These are phyloP conservation scores for Trametes versicolor DNA, from an alignment of 1,284 basidiomycete species.

Conservation along the genomic window DNA sequence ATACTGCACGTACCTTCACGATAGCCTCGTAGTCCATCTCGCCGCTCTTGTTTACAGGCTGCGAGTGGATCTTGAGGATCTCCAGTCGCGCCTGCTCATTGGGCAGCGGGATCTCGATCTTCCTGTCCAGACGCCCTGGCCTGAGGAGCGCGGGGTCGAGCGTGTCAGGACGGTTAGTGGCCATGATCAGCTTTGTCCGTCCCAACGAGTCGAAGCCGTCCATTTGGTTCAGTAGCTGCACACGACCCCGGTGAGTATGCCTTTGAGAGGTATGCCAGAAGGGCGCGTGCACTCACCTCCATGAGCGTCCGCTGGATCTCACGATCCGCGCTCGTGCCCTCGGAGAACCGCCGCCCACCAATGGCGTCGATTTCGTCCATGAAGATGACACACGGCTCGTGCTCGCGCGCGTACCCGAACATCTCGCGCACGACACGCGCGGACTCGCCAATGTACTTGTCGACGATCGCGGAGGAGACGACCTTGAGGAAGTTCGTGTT, in stretches of 20 bases:
- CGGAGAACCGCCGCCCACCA: slow-evolving; percentile 95
- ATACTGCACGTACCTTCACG: slow-evolving; percentile 78
- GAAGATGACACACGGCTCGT: slow-evolving; percentile 99
- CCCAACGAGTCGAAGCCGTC: slow-evolving; percentile 99
- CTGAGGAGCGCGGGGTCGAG: slow-evolving; percentile 97
- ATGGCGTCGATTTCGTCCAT: slow-evolving; percentile 99
- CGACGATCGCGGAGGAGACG: slow-evolving; percentile 98
- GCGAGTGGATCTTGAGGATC: slow-evolving; percentile 98
- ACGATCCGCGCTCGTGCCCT: slow-evolving; percentile 97
- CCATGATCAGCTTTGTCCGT: slow-evolving; percentile 98
- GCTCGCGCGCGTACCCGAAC: slow-evolving; percentile 98
- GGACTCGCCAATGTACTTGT: slow-evolving; percentile 99
- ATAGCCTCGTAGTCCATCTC: slow-evolving; percentile 98
- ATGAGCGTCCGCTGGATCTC: slow-evolving; percentile 99
- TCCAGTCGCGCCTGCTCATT: slow-evolving; percentile 97
- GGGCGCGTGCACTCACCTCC: slow-evolving; percentile 75
- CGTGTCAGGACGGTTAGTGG: slow-evolving; percentile 96
- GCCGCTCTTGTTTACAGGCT: slow-evolving; percentile 93
- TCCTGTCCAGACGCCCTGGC: slow-evolving; percentile 95
- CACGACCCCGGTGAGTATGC: neutral
- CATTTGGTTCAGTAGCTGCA: slow-evolving; percentile 96
- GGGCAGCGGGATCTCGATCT: slow-evolving; percentile 98
- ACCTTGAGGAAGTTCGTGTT: slow-evolving; percentile 99
- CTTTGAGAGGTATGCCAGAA: no score
- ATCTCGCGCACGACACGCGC: slow-evolving; percentile 96